Percentiles rank a stretch among this genome's conserved stretches.
phyloP scores from a whole-genome alignment of 148 eudicot genomes.

The Rhododendron vialii region DNA sequence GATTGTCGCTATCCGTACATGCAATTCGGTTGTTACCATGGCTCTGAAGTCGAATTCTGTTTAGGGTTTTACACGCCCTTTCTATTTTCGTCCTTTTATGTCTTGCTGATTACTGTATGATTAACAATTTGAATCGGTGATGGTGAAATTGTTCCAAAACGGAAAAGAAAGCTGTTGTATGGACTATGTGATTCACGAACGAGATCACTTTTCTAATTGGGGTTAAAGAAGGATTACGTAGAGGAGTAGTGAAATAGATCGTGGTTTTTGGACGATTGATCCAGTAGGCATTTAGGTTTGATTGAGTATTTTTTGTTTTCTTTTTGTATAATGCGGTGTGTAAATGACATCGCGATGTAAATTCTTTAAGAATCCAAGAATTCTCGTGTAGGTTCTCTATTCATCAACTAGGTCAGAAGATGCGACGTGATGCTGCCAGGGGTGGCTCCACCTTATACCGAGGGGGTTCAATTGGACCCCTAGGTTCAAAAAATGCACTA shows the following conservation, averaged over 20 bases:
- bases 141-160: not conserved
- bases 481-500: too few relatives aligned
- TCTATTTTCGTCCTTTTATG: not conserved
- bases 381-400: not conserved
- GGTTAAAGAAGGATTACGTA: not conserved
- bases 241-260: not conserved
- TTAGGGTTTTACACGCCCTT: slow-evolving; percentile 4
- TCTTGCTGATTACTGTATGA: too few relatives aligned
- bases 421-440: not conserved
- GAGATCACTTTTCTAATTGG: not conserved
- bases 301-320: not conserved
- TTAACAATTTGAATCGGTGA: not conserved
- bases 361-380: not conserved
- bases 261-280: not conserved
- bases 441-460: too few relatives aligned
- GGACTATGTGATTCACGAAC: not conserved
- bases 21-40: not conserved
- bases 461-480: not conserved
- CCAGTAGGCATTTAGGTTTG: not conserved
- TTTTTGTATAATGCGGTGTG: not conserved
- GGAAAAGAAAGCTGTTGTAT: not conserved
- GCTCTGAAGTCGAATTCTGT: not conserved
- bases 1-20: not conserved
- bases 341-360: not conserved
- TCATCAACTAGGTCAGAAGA: not conserved